phyloP scores from a whole-genome alignment of 2,329 filamentous ascomycete genomes.

The Aaosphaeria arxii region DNA sequence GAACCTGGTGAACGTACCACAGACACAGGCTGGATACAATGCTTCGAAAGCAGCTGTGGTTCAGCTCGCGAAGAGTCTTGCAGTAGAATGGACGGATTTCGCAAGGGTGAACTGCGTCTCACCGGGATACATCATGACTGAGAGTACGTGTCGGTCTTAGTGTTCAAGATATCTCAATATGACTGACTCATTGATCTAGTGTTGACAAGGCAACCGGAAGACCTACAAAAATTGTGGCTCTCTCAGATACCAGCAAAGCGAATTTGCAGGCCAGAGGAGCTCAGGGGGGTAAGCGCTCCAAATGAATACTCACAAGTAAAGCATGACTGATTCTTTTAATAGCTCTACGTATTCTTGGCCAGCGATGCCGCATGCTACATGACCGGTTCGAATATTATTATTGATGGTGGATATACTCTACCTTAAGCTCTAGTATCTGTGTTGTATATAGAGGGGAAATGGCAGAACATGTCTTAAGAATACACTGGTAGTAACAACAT shows the following conservation, averaged over 20 bases:
- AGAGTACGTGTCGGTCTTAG: slow-evolving; percentile 56
- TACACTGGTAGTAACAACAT: too few species aligned
- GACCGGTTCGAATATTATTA: slow-evolving; percentile 64
- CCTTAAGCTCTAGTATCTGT: background rate
- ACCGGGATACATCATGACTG: background rate
- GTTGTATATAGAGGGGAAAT: too few species aligned
- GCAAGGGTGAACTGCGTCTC: slow-evolving; percentile 69
- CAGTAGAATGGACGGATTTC: slow-evolving; percentile 73
- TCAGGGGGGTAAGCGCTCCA: slow-evolving; percentile 26
- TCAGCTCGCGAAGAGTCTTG: slow-evolving; percentile 68
- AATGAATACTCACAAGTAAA: background rate
- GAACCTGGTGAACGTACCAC: slow-evolving; percentile 51
- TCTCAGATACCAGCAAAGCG: slow-evolving; percentile 37
- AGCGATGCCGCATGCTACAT: slow-evolving; percentile 53
- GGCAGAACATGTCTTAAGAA: too few species aligned
- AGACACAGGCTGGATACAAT: slow-evolving; percentile 81
- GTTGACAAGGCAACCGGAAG: slow-evolving; percentile 35
- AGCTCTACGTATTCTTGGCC: slow-evolving; percentile 9
- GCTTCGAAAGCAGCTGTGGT: slow-evolving; percentile 41
- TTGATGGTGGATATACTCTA: slow-evolving; percentile 34
- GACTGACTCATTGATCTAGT: slow-evolving; percentile 5
- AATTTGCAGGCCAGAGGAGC: slow-evolving; percentile 38
- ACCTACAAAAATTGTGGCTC: slow-evolving; percentile 30
- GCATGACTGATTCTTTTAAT: background rate
- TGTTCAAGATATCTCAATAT: slow-evolving; percentile 53